Base-by-base conservation (phyloP, 495 filamentous ascomycete genomes). In the Evernia prunastri region DNA sequence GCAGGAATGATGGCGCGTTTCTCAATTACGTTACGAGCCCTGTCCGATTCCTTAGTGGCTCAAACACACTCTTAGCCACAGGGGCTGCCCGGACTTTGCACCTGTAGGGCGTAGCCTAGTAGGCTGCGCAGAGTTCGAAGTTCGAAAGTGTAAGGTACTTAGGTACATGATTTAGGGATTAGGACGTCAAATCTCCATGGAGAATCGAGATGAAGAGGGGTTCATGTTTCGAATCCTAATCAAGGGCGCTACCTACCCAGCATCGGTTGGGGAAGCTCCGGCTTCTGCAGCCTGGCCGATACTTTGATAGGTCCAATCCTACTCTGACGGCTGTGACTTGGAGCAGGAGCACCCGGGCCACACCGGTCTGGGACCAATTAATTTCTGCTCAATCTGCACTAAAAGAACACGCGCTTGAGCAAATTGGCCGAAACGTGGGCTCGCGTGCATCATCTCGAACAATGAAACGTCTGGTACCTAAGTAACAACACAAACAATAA, bases 381-480 rank as follows among this genome's bases (percentile, higher is more conserved):
- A 13, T 27, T 31, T 53, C 27, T 1, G 11, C 57, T 31, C 20
- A 3, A 59, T 27, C 15, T 39, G 23, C 13, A 43, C 36, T 42
- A 59, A 58, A 27, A n/a, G 11, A 3, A 49, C 45, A 27, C 23
- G 37, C 57, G 57, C 57, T 59, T 59, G 57, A 37, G 57, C 36
- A n/a, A n/a, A n/a, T 12, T 40, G 40, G 12, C 37, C 35, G 27
- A 53, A 61, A 45, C 29, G 43, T 47, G 40, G 40, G 36, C 47
- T 42, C 60, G 35, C 39, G 60, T 42, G 49, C n/a, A 25, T 42
- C 47, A 31, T 40, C 60, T 51, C 40, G 57, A 43, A 59, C 20
- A 31, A 63, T 56, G 59, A 61, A 61, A 61, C 59, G 29, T 51
- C 20, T 36, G 42, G 10, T 15, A 12, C n/a, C n/a, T n/a, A n/a